Conservation (phyloP, 2,329 filamentous ascomycete species). For the Ceratocystis lukuohia region DNA sequence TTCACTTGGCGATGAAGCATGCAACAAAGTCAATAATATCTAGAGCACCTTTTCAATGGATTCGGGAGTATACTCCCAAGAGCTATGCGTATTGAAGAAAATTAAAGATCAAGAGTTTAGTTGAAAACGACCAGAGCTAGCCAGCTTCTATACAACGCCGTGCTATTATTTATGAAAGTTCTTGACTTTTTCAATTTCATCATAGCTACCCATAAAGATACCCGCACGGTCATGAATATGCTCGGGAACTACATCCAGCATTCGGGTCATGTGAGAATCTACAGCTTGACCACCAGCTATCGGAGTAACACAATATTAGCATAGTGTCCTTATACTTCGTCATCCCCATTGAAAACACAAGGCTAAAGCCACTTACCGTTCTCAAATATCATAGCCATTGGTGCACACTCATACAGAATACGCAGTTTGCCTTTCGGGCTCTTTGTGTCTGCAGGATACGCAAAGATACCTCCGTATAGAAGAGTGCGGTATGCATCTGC, state of each 20-base stretch:
- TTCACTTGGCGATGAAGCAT: too few relatives aligned
- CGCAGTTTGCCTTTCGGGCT: slow-evolving; percentile 95
- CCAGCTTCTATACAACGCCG: too few relatives aligned
- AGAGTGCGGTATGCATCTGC: slow-evolving; percentile 94
- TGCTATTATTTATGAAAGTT: slow-evolving; percentile 48
- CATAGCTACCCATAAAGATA: slow-evolving; percentile 89
- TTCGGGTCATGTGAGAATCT: slow-evolving; percentile 78
- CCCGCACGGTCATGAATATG: slow-evolving; percentile 91
- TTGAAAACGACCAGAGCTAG: too few relatives aligned
- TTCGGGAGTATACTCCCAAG: too few relatives aligned
- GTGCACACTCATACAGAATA: slow-evolving; percentile 95
- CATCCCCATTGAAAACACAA: background rate
- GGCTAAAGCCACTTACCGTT: slow-evolving; percentile 53
- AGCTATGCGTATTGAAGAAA: too few relatives aligned
- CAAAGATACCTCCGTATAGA: slow-evolving; percentile 92
- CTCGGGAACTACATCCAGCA: slow-evolving; percentile 80
- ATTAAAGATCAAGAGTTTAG: too few relatives aligned
- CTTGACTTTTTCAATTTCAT: slow-evolving; percentile 94
- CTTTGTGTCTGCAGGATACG: slow-evolving; percentile 96
- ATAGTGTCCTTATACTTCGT: background rate
- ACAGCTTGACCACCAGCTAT: slow-evolving; percentile 82
- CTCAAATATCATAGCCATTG: slow-evolving; percentile 98
- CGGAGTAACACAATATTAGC: slow-evolving; percentile 24
- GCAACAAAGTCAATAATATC: too few relatives aligned
- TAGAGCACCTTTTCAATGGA: too few relatives aligned